Percentiles rank a stretch among this genome's conserved stretches.
These are phyloP conservation scores for Verticillium zaregamsianum DNA, from an alignment of 2,329 filamentous ascomycete species.

Conservation along the genomic window DNA sequence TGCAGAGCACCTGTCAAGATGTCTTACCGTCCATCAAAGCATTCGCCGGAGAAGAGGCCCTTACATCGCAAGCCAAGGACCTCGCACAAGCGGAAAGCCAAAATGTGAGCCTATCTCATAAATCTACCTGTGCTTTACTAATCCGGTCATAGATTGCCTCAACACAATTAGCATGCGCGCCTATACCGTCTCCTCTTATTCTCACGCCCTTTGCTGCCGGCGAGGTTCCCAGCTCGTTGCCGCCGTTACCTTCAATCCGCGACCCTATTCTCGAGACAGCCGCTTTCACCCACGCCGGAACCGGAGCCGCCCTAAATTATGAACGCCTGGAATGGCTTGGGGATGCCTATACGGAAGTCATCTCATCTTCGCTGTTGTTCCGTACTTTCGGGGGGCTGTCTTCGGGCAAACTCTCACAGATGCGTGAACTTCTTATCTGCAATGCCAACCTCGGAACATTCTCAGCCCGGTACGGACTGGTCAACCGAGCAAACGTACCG, in stretches of 20 bases:
- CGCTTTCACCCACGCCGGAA: slow-evolving; percentile 63
- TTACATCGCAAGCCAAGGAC: background rate
- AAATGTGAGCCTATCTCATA: background rate
- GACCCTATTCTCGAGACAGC: slow-evolving; percentile 56
- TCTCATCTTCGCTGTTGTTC: slow-evolving; percentile 72
- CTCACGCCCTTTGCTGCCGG: slow-evolving; percentile 46
- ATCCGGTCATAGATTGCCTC: background rate
- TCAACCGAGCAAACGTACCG: slow-evolving; percentile 57
- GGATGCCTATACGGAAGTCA: slow-evolving; percentile 78
- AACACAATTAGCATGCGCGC: background rate
- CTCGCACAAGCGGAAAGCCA: background rate
- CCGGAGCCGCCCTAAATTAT: slow-evolving; percentile 51
- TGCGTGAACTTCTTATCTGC: slow-evolving; percentile 75
- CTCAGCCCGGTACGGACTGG: slow-evolving; percentile 66
- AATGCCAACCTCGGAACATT: slow-evolving; percentile 74
- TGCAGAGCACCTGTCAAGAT: background rate
- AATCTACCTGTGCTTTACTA: background rate
- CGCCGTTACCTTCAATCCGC: slow-evolving; percentile 57
- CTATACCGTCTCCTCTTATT: slow-evolving; percentile 9
- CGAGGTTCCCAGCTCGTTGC: slow-evolving; percentile 43
- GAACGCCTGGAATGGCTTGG: slow-evolving; percentile 86
- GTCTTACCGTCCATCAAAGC: background rate
- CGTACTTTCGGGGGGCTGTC: slow-evolving; percentile 62
- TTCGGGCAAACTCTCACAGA: slow-evolving; percentile 66
- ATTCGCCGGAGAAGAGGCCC: background rate